Base-by-base conservation (phyloP, 371 early-diverging fungal species). In the Mucor irregularis region DNA sequence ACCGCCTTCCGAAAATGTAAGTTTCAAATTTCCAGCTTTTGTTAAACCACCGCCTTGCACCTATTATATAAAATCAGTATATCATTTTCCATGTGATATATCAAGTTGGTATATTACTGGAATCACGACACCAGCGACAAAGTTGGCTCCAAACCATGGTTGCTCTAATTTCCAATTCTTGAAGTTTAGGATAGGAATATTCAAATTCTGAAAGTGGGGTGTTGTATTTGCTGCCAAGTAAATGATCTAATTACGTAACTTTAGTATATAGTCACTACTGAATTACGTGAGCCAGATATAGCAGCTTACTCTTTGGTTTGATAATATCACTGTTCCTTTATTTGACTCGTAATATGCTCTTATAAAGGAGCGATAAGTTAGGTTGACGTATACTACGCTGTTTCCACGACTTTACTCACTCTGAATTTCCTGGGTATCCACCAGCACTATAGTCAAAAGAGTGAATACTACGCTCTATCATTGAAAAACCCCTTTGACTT, bases 91-190 rank as follows among this genome's bases (percentile, higher is more conserved):
- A 50, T 26, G 39, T 22, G 5, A 38, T 28, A 5, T 2, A 4
- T 13, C 11, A 19, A 35, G 7, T n/a, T 10, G 14, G 21, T 9
- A 40, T 40, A 45, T 49, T 76, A 80, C 80, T 4, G 81, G 81
- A 16, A 72, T 30, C 2, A 81, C 69, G 14, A 49, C 56, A 10
- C 72, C 76, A 11, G 58, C 37, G n/a, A 79, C 66, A 49, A 71
- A 77, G 51, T 82, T 82, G n/a, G 83, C 80, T 2, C 72, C 76
- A 60, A 82, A 82, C 83, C 83, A 82, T 19, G 83, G 83, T 40
- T 82, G 81, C 34, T 80, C 69, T 17, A 79, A 48, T 28, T 67
- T 71, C 58, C 78, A 76, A 13, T 66, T 60, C 44, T 71, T 72
- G 8, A 77, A 53, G n/a, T 66, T 60, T n/a, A 56, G 42, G 30